Evolutionary conservation across 352 stramenopile species (phyloP), one percentile per base, ranked within the genome.

Genomic region (Pilasporangium apinafurcum): DNA sequence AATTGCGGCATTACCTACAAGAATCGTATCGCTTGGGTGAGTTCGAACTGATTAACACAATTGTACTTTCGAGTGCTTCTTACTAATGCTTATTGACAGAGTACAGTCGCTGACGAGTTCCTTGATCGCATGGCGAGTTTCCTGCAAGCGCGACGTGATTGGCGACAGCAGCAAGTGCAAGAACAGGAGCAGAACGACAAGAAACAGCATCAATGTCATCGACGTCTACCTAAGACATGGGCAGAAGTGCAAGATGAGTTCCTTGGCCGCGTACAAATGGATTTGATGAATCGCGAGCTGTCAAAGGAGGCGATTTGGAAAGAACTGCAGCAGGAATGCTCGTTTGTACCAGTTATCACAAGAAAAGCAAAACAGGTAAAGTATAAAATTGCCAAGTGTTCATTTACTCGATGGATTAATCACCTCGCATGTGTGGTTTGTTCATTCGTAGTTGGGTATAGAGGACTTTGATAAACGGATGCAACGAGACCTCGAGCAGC

Each of bases 1-100:
- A 90, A 90, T 40, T 90, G 77, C 41, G 74, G 71, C 16, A 63
- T 82, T 29, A 62, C 65, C 8, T 90, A 90, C 57, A 71, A 66
- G 44, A 78, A 55, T 27, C 71, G 69, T 21, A 64, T 87, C 26
- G 68, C 74, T 2, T 90, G 77, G 77, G 77, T 86, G 34, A 31
- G 59, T 67, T 27, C 2, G 13, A 4, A 40, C 26, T 36, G 12
- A 12, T 5, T 29, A 18, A 12, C 3, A 22, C 14, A n/a, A 20
- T 35, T 8, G 18, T 10, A 32, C 21, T 35, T 5, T 37, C 22
- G 29, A 28, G 22, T 25, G 27, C 27, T 18, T 22, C 29, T n/a
- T n/a, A n/a, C n/a, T n/a, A n/a, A n/a, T n/a, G n/a, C n/a, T n/a
- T 10, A 25, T 17, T 6, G 1, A 13, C 30, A 85, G 71, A 70